A percentile compares a stretch with the other conserved stretches of the same genome.
Evolutionary conservation across 2,329 filamentous ascomycete species (phyloP).

Genomic region (Coccinonectria pachysandricola): DNA sequence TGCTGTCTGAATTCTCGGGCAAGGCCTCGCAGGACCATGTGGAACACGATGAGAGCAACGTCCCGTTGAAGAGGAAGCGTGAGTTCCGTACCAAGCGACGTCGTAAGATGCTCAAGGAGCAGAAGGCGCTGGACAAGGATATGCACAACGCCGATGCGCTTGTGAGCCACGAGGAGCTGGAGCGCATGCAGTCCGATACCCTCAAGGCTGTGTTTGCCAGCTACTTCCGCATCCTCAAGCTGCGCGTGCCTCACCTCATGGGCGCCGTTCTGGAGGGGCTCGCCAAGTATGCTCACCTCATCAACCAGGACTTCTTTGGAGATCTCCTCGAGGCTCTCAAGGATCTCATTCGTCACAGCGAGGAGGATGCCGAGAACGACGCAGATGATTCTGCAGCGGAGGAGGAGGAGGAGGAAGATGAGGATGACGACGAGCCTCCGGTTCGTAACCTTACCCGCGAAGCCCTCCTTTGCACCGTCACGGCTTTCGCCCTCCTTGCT

Average conservation of each 20-base stretch:
- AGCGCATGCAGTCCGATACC: constrained; percentile 90
- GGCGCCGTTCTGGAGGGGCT: constrained; percentile 93
- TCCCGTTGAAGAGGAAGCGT: constrained; percentile 61
- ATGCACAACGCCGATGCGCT: constrained; percentile 86
- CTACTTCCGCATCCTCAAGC: constrained; percentile 91
- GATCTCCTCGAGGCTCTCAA: constrained; percentile 90
- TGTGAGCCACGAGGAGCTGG: constrained; percentile 84
- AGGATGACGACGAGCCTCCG: constrained; percentile 34
- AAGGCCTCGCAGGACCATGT: constrained; percentile 73
- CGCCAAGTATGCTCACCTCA: constrained; percentile 87
- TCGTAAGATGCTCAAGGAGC: constrained; percentile 74
- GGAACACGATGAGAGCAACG: constrained; percentile 35
- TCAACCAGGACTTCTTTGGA: constrained; percentile 98
- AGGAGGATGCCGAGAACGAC: constrained; percentile 41
- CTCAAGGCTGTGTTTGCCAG: constrained; percentile 90
- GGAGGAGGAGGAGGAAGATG: constrained; percentile 26
- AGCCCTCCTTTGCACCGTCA: constrained; percentile 86
- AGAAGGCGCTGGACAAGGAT: constrained; percentile 82
- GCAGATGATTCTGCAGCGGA: constrained; percentile 33
- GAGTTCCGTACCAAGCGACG: constrained; percentile 84
- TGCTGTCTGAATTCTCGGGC: constrained; percentile 77
- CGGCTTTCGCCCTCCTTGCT: constrained; percentile 89
- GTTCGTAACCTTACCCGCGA: constrained; percentile 72
- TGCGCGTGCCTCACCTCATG: constrained; percentile 73
- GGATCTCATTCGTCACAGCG: constrained; percentile 74